Base-by-base conservation (phyloP, 164 flowering plant genomes). In the Tetracentron sinense region DNA sequence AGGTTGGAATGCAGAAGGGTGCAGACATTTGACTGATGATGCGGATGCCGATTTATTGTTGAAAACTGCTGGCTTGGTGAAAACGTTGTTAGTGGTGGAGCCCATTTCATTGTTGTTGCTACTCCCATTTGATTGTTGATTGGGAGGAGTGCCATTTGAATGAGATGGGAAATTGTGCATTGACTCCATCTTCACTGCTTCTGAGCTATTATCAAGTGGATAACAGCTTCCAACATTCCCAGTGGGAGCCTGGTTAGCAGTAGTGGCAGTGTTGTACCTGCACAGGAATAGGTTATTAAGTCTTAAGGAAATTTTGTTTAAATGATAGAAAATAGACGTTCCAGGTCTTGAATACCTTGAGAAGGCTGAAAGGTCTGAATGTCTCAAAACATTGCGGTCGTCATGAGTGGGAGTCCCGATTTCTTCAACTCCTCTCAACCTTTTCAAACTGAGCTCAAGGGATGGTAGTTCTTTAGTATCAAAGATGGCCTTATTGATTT, bases 311-410 rank as follows among this genome's bases (percentile, higher is more conserved):
- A n/a, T n/a, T n/a, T n/a, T n/a, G n/a, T n/a, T n/a, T n/a, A n/a
- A n/a, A 5, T 22, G 16, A 42, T 7, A 16, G 0, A 17, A 6
- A 17, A 19, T 48, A 11, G 19, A 6, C 15, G 6, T 20, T n/a
- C 22, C 16, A 28, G 23, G 22, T 21, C 35, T 30, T 50, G 31
- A 80, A 67, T 68, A 89, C 92, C 84, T 89, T 68, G 96, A 84
- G 74, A 86, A 86, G 61, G 97, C 92, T 53, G 95, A 90, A 47
- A 69, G 68, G 61, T 81, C 84, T 27, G 97, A 90, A 74, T 74
- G 92, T 66, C 88, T 79, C 74, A 88, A 67, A 60, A 79, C 75
- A 68, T 75, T 83, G 38, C 74, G 72, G 8, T 81, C 83, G 51
- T 77, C 69, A 54, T 56, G 62, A 33, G 64, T 35, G 23, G 59